Conservation (phyloP, 2,329 filamentous ascomycete species). For the Cladosporium sp. region DNA sequence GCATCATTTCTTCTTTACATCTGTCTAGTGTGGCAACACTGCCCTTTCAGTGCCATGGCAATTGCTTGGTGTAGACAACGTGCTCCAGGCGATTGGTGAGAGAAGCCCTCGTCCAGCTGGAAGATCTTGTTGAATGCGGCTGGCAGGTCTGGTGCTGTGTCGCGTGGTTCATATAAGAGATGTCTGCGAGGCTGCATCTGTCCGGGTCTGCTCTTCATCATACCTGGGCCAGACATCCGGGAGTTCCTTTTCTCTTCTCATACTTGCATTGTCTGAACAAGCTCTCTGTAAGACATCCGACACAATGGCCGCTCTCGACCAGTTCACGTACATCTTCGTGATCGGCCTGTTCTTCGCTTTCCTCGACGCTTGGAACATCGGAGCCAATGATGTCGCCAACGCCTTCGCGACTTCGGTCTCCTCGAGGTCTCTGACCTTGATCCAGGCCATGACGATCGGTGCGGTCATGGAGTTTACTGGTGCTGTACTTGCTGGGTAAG, state of each 20-base stretch:
- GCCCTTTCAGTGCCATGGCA: conserved; percentile 6
- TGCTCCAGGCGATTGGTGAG: conserved; percentile 9
- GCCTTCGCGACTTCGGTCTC: conserved; percentile 49
- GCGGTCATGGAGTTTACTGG: conserved; percentile 48
- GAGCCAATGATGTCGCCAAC: conserved; percentile 52
- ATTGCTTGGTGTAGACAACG: conserved; percentile 10
- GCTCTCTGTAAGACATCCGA: neutral
- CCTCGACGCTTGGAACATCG: conserved; percentile 63
- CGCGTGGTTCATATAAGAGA: conserved; percentile 4
- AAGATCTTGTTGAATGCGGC: neutral
- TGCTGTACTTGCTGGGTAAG: conserved; percentile 39
- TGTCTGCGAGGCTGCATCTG: neutral
- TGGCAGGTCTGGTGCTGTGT: neutral
- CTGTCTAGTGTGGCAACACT: conserved; percentile 4
- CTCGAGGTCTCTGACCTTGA: conserved; percentile 48
- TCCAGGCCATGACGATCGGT: conserved; percentile 46
- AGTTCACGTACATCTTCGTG: conserved; percentile 60
- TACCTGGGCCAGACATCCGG: neutral
- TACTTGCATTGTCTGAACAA: neutral
- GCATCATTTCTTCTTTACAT: conserved; percentile 4
- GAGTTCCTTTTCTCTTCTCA: neutral
- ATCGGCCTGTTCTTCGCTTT: conserved; percentile 60
- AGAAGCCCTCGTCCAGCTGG: neutral
- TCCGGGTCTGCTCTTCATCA: neutral
- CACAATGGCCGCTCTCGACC: conserved; percentile 38